Evolutionary conservation across 345 rosid genomes (phyloP).

Genomic region (Salix purpurea): DNA sequence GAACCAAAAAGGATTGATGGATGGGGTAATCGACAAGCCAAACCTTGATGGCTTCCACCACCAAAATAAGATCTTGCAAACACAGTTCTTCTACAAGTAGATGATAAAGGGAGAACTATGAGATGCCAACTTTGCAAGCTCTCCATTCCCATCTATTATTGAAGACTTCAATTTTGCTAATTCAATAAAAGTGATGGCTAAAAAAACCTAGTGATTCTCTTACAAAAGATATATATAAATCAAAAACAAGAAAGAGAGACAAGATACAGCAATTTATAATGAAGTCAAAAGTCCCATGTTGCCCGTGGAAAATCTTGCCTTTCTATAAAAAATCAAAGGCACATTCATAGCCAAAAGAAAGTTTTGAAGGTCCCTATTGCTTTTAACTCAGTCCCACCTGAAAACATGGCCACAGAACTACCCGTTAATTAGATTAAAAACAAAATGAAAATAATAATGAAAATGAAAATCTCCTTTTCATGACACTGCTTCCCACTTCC

Average conservation of each 20-base stretch:
- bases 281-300: slow-evolving; percentile 15
- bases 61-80: not conserved
- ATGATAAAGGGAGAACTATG: slow-evolving; percentile 1
- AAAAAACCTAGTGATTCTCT: not conserved
- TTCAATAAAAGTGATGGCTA: not conserved
- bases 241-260: not conserved
- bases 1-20: slow-evolving; percentile 18
- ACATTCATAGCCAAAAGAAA: no score
- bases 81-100: slow-evolving; percentile 5
- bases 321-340: not conserved
- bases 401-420: slow-evolving; percentile 6
- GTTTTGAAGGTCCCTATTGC: slow-evolving; percentile 16
- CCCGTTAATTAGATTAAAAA: slow-evolving; percentile 5
- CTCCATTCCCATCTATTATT: slow-evolving; percentile 22
- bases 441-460: not conserved
- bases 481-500: no score
- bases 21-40: not conserved
- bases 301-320: slow-evolving; percentile 10
- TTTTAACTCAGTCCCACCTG: slow-evolving; percentile 21
- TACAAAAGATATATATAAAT: not conserved
- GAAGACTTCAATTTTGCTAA: not conserved
- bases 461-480: not conserved
- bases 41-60: not conserved
- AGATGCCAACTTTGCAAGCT: slow-evolving; percentile 21
- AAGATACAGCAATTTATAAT: not conserved